Base-by-base conservation (phyloP, 139 green algal species). In the Chlorella sp. region DNA sequence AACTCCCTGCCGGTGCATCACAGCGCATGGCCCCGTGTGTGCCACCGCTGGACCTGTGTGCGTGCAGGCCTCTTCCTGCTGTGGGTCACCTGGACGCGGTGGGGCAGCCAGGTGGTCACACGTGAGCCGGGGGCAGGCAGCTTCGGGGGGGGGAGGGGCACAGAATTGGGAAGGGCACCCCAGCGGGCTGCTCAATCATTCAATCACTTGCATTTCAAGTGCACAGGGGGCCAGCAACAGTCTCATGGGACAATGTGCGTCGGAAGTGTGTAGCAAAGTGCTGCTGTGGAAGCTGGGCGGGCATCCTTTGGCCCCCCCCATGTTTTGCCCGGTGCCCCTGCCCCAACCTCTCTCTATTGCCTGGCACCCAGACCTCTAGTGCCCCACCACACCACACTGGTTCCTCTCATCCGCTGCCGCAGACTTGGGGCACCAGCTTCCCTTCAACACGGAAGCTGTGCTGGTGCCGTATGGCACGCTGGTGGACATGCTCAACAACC, bases 401-500 rank as follows among this genome's bases (percentile, higher is more conserved):
- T 28, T 28, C 48, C 42, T 28, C 42, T 39, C 26, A 42, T 5
- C 79, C 48, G 7, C 30, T 28, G 5, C 48, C 57, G n/a, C 83
- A 87, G 83, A 87, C 36, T n/a, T 78, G 30, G 66, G 83, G 34
- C 39, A 57, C 57, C 83, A 57, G 61, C 83, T 87, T 37, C 83
- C 83, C 83, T 87, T 87, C 83, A 78, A 77, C 60, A 22, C 40
- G 0, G 83, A 87, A 36, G 83, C 83, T 4, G 18, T 87, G 61
- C 83, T 87, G 32, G 40, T 64, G 1, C 83, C 83, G 36, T 77
- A 37, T 37, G 37, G 60, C 7, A 64, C 37, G 34, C 61, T 87
- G 24, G 36, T 87, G 61, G 61, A 34, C 83, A 57, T 87, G 83
- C 83, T 87, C 18, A 87, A 87, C 83, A 78, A 87, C 83, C 34